Base-by-base conservation (phyloP, 371 early-diverging fungal species). In the Nematocida minor region DNA sequence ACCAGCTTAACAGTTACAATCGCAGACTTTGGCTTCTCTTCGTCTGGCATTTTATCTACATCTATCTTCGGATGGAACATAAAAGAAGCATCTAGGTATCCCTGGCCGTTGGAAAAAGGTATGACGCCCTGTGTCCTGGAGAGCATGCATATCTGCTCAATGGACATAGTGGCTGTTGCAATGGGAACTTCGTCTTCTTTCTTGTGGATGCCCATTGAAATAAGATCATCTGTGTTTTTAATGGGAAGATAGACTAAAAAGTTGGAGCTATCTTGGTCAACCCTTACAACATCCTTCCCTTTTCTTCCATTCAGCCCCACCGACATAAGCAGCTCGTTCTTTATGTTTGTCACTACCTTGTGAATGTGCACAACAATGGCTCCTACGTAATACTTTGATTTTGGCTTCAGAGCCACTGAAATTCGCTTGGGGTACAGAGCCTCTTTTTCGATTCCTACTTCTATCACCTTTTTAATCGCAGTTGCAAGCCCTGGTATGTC, bases 401-500 rank as follows among this genome's bases (percentile, higher is more conserved):
- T 80, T 22, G 84, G 55, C 38, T 80, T 70, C 20, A 86, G 54
- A 60, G 84, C 80, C 14, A 86, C 67, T 27, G 55, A 63, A 4
- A 86, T 81, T 25, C 60, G 63, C 42, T 85, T 82, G 18, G 86
- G 86, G 42, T 80, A 74, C 11, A 86, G 62, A 11, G 82, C 34
- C 14, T 67, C 60, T 48, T 66, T 83, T 2, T 47, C 42, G 4
- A 86, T 40, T 20, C 53, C 69, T 16, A 51, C 51, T n/a, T 79
- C 62, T 14, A 85, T 84, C 18, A 81, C 81, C 7, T 66, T 79
- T n/a, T 80, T 79, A n/a, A 86, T 87, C 83, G 86, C 86, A 25
- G 49, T 80, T 29, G 80, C 69, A 14, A 86, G 67, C 20, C 81
- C 83, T 36, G 86, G 86, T 89, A 85, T 89, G 88, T 27, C 90